Percentiles rank a stretch among this genome's conserved stretches.
These are phyloP conservation scores for Patellifolia procumbens DNA, from an alignment of 179 eudicot species.

Conservation along the genomic window DNA sequence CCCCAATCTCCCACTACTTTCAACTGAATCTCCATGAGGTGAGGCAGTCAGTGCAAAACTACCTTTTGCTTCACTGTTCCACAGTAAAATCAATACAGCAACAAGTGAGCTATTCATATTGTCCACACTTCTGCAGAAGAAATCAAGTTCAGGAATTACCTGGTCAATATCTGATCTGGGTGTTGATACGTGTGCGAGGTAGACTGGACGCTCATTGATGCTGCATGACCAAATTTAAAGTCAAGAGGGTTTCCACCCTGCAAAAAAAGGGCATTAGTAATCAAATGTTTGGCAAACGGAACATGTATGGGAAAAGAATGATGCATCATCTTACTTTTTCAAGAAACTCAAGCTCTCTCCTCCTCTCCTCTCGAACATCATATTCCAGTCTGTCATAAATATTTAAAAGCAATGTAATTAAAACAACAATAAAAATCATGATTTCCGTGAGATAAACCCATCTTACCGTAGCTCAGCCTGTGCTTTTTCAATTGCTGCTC, in stretches of 20 bases:
- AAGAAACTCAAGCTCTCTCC: constrained; percentile 93
- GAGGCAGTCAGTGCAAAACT: constrained; percentile 89
- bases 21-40: constrained; percentile 94
- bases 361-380: constrained; percentile 83
- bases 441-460: constrained; percentile 10
- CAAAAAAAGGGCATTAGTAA: constrained; percentile 23
- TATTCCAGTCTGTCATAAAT: constrained; percentile 76
- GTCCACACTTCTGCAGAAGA: constrained; percentile 11
- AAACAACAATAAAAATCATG: constrained; percentile 8
- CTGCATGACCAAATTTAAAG: constrained; percentile 65
- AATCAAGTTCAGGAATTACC: constrained; percentile 38
- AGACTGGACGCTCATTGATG: constrained; percentile 85
- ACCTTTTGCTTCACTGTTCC: constrained; percentile 89
- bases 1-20: constrained; percentile 86
- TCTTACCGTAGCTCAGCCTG: constrained; percentile 82
- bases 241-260: constrained; percentile 99
- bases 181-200: constrained; percentile 80
- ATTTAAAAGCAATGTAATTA: constrained; percentile 10
- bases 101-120: constrained; percentile 8
- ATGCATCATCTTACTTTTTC: constrained; percentile 65
- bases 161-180: constrained; percentile 65
- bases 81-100: constrained; percentile 20
- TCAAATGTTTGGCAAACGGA: constrained; percentile 8
- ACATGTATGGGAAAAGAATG: constrained; percentile 1
- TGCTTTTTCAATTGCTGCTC: constrained; percentile 82